phyloP scores from a whole-genome alignment of 257 asterid species.

The Nicotiana sylvestris region DNA sequence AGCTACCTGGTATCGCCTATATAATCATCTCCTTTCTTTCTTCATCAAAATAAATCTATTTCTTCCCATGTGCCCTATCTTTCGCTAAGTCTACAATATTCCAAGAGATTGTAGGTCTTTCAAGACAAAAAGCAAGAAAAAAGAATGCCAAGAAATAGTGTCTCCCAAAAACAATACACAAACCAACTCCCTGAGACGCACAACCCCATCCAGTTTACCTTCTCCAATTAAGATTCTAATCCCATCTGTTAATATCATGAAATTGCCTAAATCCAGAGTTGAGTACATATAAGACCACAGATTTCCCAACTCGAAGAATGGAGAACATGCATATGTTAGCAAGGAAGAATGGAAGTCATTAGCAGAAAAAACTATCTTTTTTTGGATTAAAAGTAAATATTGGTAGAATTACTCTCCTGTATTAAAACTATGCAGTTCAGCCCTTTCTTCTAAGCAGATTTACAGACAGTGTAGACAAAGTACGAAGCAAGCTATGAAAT shows the following conservation, averaged over 20 bases:
- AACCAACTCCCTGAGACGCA: background rate
- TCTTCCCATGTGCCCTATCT: too few species aligned
- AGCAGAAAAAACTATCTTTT: background rate
- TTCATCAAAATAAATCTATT: too few species aligned
- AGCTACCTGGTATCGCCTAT: too few species aligned
- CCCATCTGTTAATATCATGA: background rate
- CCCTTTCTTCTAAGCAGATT: background rate
- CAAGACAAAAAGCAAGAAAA: too few species aligned
- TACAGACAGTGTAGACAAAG: background rate
- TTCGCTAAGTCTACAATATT: too few species aligned
- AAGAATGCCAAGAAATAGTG: background rate
- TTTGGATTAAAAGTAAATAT: background rate
- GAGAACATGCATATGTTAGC: background rate
- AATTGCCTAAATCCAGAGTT: background rate
- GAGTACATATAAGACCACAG: background rate
- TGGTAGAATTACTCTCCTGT: background rate
- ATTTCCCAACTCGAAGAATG: background rate
- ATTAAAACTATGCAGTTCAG: background rate
- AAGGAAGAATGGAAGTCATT: background rate
- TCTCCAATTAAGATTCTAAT: background rate
- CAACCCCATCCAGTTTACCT: background rate
- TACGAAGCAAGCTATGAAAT: background rate
- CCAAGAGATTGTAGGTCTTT: too few species aligned
- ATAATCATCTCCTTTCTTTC: too few species aligned
- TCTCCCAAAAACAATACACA: background rate